A percentile compares a stretch with the other conserved stretches of the same genome.
phyloP scores from a whole-genome alignment of 2,329 filamentous ascomycete species.

The Paecilomyces formosus region DNA sequence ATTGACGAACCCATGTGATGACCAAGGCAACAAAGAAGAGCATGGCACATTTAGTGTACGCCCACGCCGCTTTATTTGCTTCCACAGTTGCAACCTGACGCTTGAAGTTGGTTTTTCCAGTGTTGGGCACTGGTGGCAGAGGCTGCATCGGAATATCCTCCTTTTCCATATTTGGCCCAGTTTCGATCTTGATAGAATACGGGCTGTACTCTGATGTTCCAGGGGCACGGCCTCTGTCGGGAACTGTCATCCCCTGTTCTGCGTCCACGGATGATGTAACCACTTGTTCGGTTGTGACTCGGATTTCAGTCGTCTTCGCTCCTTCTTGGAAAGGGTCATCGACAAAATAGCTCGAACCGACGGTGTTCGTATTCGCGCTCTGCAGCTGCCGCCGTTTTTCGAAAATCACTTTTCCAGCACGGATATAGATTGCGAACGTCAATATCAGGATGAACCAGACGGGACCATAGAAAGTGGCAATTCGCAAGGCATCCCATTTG shows the following conservation, averaged over 20 bases:
- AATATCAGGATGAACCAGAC: constrained; percentile 35
- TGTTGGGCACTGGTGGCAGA: not conserved
- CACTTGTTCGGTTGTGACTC: constrained; percentile 49
- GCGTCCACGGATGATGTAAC: constrained; percentile 4
- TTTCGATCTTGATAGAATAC: constrained; percentile 27
- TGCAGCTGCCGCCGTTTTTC: constrained; percentile 56
- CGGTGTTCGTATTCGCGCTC: constrained; percentile 47
- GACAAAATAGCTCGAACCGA: constrained; percentile 35
- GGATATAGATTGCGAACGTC: constrained; percentile 33
- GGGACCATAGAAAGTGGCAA: constrained; percentile 62
- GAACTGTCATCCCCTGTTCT: constrained; percentile 4
- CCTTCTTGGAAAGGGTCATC: constrained; percentile 37
- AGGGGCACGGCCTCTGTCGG: constrained; percentile 1
- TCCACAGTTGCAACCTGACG: constrained; percentile 16
- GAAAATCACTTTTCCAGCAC: constrained; percentile 31
- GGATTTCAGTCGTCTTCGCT: constrained; percentile 58
- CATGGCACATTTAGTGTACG: constrained; percentile 32
- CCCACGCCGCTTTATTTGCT: constrained; percentile 28
- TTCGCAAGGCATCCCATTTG: constrained; percentile 63
- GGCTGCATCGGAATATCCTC: constrained; percentile 4
- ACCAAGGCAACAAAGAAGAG: constrained; percentile 35
- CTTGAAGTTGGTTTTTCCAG: constrained; percentile 5
- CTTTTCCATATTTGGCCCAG: constrained; percentile 8
- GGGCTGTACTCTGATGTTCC: constrained; percentile 9
- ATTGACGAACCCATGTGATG: constrained; percentile 30